A percentile compares a stretch with the other conserved stretches of the same genome.
These are phyloP conservation scores for Iodosphaeria phyllophila DNA, from an alignment of 2,329 filamentous ascomycete species.

Conservation along the genomic window DNA sequence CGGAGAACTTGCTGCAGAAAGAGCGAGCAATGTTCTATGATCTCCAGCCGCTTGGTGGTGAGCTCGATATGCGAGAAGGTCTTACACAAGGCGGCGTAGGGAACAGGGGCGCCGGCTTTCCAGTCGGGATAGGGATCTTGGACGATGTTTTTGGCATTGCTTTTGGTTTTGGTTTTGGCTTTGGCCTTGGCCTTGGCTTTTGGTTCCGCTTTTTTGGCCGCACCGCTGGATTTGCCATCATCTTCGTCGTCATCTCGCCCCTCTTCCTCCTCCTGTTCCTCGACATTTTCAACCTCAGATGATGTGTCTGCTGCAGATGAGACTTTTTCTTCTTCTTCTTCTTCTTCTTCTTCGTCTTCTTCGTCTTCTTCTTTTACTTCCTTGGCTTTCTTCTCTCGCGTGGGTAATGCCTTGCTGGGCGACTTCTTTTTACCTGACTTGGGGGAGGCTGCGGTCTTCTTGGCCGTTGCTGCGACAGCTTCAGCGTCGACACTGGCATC, in stretches of 20 bases:
- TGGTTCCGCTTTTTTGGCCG: slow-evolving; percentile 63
- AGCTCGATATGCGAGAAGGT: slow-evolving; percentile 92
- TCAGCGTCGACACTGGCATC: slow-evolving; percentile 8
- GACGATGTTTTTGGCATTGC: slow-evolving; percentile 10
- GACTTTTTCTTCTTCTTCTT: slow-evolving; percentile 25
- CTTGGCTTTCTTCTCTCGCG: slow-evolving; percentile 9
- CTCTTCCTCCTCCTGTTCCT: slow-evolving; percentile 30
- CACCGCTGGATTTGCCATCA: slow-evolving; percentile 30
- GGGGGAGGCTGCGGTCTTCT: slow-evolving; percentile 10
- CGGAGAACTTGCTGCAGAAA: slow-evolving; percentile 91
- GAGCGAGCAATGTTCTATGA: slow-evolving; percentile 71
- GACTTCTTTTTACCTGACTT: slow-evolving; percentile 8
- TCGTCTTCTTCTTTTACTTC: slow-evolving; percentile 2
- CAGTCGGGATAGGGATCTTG: slow-evolving; percentile 91
- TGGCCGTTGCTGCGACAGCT: slow-evolving; percentile 8
- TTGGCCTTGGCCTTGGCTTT: slow-evolving; percentile 64
- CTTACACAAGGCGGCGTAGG: slow-evolving; percentile 83
- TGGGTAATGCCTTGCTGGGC: slow-evolving; percentile 1
- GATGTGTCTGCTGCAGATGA: slow-evolving; percentile 21
- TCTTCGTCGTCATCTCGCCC: slow-evolving; percentile 27
- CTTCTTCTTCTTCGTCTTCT: slow-evolving; percentile 1
- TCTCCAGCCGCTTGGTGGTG: slow-evolving; percentile 79
- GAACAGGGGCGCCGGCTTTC: slow-evolving; percentile 74
- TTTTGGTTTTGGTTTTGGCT: no score
- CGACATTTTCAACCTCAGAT: slow-evolving; percentile 32